Evolutionary conservation across 2,329 filamentous ascomycete species (phyloP), one percentile per base, ranked within the genome.

Genomic region (Emergomyces orientalis): DNA sequence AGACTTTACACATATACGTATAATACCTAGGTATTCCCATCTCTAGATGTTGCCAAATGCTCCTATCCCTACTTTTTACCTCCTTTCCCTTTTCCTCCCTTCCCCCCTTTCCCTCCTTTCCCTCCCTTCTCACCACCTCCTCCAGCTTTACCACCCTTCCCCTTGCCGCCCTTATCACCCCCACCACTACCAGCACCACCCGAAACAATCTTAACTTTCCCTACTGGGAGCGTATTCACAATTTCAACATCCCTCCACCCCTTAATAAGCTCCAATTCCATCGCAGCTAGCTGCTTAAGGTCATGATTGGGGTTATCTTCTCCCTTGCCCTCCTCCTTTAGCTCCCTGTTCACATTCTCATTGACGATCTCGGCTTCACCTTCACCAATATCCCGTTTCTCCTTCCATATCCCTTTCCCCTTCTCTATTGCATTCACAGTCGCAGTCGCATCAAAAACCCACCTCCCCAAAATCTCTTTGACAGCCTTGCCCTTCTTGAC

Each of bases 401-500:
- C 63, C 66, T 63, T 54, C 27, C 22, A 81, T 9, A 71, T 74
- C 39, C 60, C 66, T 14, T 80, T 79, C 64, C 79, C 75, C 62
- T 78, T 78, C 60, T 77, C 77, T 62, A 76, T 80, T 61, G 79
- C 80, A 32, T 64, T 67, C 14, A 49, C 63, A 13, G 71, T 72
- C 0, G 71, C 71, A 1, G 72, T 73, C 7, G 86, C 84, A 59
- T 86, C 90, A 25, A 81, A 75, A 67, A 88, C 82, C 92, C 93
- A 97, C 64, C 84, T 83, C 58, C 87, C 86, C n/a, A 97, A 76
- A 39, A 97, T 88, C 75, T 97, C 93, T 73, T 90, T 90, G 57
- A 96, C 86, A 0, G 91, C 92, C 74, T 97, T 97, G 11, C 94
- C 93, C 78, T 96, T 96, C 81, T 97, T 99, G 66, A 88, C 83